A percentile compares a stretch with the other conserved stretches of the same genome.
These are phyloP conservation scores for Quillaja saponaria DNA, from an alignment of 306 rosid species.

Conservation along the genomic window DNA sequence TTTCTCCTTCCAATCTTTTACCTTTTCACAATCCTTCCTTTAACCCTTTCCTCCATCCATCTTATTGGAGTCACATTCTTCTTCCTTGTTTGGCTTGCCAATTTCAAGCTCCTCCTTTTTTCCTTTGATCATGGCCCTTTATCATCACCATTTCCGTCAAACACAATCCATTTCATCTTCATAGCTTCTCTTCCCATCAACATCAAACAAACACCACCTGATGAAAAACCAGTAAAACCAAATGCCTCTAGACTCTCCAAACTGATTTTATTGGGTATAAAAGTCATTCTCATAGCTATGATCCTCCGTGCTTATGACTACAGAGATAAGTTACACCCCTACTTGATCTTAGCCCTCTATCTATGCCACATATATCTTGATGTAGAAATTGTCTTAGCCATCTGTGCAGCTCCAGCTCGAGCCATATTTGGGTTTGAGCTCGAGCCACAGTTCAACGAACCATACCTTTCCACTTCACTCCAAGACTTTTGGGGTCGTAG, in stretches of 20 bases:
- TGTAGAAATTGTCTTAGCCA: constrained; percentile 42
- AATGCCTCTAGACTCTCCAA: background rate
- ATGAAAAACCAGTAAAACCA: background rate
- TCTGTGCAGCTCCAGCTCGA: constrained; percentile 40
- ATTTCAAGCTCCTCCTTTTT: constrained; percentile 49
- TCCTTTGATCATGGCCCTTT: constrained; percentile 59
- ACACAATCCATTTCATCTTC: constrained; percentile 54
- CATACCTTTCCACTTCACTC: constrained; percentile 60
- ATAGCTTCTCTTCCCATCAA: constrained; percentile 66
- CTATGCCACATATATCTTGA: constrained; percentile 56
- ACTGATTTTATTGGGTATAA: constrained; percentile 15
- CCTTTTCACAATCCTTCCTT: constrained; percentile 43
- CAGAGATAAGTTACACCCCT: constrained; percentile 35
- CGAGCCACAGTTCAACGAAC: constrained; percentile 69
- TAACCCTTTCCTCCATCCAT: constrained; percentile 34
- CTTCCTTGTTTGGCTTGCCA: constrained; percentile 52
- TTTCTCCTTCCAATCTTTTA: constrained; percentile 41
- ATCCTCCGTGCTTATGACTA: constrained; percentile 35
- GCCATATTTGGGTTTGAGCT: constrained; percentile 41
- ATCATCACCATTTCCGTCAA: constrained; percentile 33
- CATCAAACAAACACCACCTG: constrained; percentile 30
- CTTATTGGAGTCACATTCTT: constrained; percentile 37
- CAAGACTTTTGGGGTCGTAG: constrained; percentile 87
- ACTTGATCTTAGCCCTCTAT: constrained; percentile 34
- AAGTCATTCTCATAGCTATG: constrained; percentile 36